Percentiles rank a stretch among this genome's conserved stretches.
Conservation (phyloP, 192 early-diverging fungal species). For the Linnemannia hyalina region DNA sequence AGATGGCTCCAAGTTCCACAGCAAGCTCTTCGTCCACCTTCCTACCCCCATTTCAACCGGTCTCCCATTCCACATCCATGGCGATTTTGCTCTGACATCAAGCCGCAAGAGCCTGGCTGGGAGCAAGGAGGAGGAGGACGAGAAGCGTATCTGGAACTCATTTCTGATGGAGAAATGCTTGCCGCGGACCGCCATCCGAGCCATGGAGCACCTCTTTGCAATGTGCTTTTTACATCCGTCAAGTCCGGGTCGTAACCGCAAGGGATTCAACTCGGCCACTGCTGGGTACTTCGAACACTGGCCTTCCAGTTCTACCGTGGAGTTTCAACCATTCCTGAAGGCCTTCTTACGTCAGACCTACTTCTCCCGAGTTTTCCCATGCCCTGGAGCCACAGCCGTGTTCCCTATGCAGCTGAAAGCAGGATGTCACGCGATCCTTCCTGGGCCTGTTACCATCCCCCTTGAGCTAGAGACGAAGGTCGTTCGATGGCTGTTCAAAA, state of each 20-base stretch:
- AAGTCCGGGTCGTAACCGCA: neutral
- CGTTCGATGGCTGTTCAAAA: neutral
- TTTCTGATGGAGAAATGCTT: slow-evolving; percentile 11
- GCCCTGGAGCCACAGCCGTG: neutral
- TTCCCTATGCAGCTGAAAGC: neutral
- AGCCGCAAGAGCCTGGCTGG: slow-evolving; percentile 33
- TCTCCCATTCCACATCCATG: slow-evolving; percentile 54
- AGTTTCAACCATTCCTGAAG: neutral
- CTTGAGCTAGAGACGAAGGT: neutral
- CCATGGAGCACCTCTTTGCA: neutral
- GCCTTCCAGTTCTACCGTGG: neutral
- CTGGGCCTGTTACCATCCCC: neutral
- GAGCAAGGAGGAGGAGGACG: neutral
- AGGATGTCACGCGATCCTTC: neutral
- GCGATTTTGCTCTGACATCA: slow-evolving; percentile 46
- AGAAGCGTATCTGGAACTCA: slow-evolving; percentile 8
- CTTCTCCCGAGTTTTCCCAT: neutral
- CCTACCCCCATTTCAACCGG: slow-evolving; percentile 38
- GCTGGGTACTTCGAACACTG: neutral
- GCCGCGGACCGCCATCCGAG: neutral
- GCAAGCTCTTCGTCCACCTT: slow-evolving; percentile 37
- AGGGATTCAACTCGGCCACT: neutral
- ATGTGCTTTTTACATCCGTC: neutral
- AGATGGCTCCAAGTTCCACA: too few species aligned
- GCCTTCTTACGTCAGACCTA: neutral